Evolutionary conservation across 1,139 yeast genomes (phyloP).

Genomic region (Pneumocystis wakefieldiae): DNA sequence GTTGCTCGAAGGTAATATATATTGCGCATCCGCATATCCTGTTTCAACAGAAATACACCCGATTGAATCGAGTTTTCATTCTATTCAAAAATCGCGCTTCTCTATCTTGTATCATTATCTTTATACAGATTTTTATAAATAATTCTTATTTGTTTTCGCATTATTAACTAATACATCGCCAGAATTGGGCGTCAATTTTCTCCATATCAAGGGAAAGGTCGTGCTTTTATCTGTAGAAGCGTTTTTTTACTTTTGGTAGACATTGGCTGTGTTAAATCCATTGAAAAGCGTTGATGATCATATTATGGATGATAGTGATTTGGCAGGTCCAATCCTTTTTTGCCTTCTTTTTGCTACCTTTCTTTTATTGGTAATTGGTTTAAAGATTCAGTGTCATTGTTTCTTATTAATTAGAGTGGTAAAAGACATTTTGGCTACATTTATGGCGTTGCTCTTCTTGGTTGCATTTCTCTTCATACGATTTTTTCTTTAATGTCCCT

Average conservation of each 20-base stretch:
- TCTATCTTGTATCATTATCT: too few species aligned
- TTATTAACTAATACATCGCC: background rate
- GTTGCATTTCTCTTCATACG: slow-evolving; percentile 70
- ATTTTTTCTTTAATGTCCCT: slow-evolving; percentile 75
- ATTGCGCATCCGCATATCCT: too few species aligned
- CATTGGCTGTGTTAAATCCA: slow-evolving; percentile 75
- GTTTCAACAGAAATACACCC: too few species aligned
- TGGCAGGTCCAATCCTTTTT: slow-evolving; percentile 90
- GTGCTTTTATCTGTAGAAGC: background rate
- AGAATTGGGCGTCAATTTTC: slow-evolving; percentile 85
- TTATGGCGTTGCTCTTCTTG: slow-evolving; percentile 89
- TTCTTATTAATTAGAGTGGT: slow-evolving; percentile 36
- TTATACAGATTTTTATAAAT: background rate
- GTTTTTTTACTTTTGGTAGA: slow-evolving; percentile 21
- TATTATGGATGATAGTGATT: slow-evolving; percentile 76
- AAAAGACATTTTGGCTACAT: slow-evolving; percentile 94
- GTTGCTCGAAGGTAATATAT: slow-evolving; percentile 39
- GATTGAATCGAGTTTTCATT: too few species aligned
- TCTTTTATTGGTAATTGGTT: slow-evolving; percentile 23
- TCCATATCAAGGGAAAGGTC: slow-evolving; percentile 59
- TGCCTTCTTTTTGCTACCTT: slow-evolving; percentile 80
- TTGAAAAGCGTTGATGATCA: slow-evolving; percentile 45
- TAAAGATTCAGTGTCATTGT: background rate
- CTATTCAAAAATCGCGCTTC: too few species aligned
- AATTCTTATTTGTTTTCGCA: background rate